Conservation (phyloP, 2,329 filamentous ascomycete species). For the Mariannaea elegans region DNA sequence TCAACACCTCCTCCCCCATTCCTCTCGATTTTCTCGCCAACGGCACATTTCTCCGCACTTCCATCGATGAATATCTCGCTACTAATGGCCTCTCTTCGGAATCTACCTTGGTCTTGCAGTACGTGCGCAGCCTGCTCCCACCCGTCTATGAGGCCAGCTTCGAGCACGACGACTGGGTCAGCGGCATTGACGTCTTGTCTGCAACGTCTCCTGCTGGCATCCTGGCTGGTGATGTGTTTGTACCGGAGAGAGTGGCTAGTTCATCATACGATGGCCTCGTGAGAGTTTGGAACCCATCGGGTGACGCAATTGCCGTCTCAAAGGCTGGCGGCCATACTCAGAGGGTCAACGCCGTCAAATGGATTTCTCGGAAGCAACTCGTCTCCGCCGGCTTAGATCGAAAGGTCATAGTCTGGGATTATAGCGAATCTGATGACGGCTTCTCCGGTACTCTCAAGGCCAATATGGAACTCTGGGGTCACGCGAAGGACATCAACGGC, state of each 20-base stretch:
- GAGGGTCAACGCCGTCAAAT: slow-evolving; percentile 83
- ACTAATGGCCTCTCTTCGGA: slow-evolving; percentile 89
- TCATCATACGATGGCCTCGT: slow-evolving; percentile 91
- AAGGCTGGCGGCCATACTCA: slow-evolving; percentile 77
- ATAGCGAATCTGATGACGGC: slow-evolving; percentile 71
- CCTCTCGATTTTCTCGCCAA: slow-evolving; percentile 97
- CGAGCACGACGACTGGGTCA: slow-evolving; percentile 98
- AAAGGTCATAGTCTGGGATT: slow-evolving; percentile 90
- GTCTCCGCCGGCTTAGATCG: slow-evolving; percentile 86
- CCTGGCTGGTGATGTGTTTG: slow-evolving; percentile 45
- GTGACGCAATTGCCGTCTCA: slow-evolving; percentile 84
- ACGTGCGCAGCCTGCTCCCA: slow-evolving; percentile 89
- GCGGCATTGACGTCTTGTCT: slow-evolving; percentile 83
- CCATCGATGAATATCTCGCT: slow-evolving; percentile 89
- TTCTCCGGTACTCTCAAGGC: slow-evolving; percentile 72
- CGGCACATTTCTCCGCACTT: slow-evolving; percentile 88
- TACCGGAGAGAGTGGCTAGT: slow-evolving; percentile 76
- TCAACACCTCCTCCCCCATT: slow-evolving; percentile 70
- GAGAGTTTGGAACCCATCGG: slow-evolving; percentile 88
- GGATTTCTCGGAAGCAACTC: slow-evolving; percentile 79
- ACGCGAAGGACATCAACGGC: slow-evolving; percentile 77
- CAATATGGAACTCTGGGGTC: slow-evolving; percentile 83
- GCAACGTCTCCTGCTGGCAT: slow-evolving; percentile 67
- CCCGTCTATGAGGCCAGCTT: slow-evolving; percentile 91
- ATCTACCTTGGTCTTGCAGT: slow-evolving; percentile 87